Conservation (phyloP, 2,329 filamentous ascomycete species). For the Ophiognomonia clavigignenti-juglandacearum region DNA sequence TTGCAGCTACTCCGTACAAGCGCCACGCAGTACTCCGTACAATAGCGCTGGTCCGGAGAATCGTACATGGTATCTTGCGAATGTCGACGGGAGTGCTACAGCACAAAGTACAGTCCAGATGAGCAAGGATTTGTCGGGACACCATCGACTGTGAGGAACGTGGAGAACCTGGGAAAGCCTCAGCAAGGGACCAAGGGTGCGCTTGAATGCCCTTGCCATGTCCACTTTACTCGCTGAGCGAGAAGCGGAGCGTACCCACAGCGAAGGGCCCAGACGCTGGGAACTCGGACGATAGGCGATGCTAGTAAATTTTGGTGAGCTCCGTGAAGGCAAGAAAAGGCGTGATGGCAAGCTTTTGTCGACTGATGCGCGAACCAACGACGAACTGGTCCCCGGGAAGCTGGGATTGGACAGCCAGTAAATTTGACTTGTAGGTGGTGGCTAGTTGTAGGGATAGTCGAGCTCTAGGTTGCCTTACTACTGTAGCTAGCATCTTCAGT, state of each 20-base stretch:
- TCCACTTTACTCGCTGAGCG: constrained; percentile 16
- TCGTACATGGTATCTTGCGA: no score
- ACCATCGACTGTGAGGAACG: constrained; percentile 5
- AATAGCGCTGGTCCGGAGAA: no score
- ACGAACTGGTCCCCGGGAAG: neutral
- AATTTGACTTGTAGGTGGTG: no score
- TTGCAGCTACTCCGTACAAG: no score
- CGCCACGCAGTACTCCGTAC: no score
- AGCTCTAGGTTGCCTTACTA: no score
- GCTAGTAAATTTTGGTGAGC: neutral
- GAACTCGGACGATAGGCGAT: constrained; percentile 10
- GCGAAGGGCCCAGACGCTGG: constrained; percentile 17
- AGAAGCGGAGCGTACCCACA: constrained; percentile 17
- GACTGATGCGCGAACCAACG: neutral
- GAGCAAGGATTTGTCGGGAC: constrained; percentile 10
- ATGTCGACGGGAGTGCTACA: no score
- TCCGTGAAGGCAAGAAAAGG: neutral
- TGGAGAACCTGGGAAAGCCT: constrained; percentile 11
- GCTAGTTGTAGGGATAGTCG: no score
- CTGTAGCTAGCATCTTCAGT: no score
- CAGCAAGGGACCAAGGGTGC: constrained; percentile 13
- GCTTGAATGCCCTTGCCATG: constrained; percentile 10
- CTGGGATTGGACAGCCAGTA: no score
- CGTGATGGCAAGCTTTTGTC: neutral
- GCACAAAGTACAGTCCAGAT: no score